Percentiles rank a stretch among this genome's conserved stretches.
Conservation (phyloP, 805 yeast genomes). For the Myxozyma nipponensis region DNA sequence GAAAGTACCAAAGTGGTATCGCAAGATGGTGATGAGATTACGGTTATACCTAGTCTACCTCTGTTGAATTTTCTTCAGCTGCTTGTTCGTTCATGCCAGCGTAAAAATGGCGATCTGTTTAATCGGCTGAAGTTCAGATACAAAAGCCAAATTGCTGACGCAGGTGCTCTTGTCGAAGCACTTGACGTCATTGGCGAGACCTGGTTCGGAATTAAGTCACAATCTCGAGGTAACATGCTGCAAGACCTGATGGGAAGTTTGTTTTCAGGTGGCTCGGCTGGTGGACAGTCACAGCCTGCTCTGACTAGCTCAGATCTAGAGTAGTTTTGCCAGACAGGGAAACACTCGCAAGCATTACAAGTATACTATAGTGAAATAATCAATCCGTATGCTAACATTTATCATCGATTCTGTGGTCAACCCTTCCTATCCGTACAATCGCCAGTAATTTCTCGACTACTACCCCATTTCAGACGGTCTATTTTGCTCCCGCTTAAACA, state of each 20-base stretch:
- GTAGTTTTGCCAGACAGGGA: too few species aligned
- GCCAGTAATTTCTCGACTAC: too few species aligned
- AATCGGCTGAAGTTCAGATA: slow-evolving; percentile 52
- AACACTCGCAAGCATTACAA: too few species aligned
- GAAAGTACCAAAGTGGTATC: slow-evolving; percentile 19
- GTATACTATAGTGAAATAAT: too few species aligned
- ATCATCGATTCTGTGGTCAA: too few species aligned
- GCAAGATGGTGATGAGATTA: slow-evolving; percentile 33
- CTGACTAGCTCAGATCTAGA: slow-evolving; percentile 3
- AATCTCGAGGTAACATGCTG: slow-evolving; percentile 52
- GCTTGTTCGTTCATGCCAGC: slow-evolving; percentile 56
- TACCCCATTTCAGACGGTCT: slow-evolving; percentile 3
- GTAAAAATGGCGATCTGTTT: slow-evolving; percentile 51
- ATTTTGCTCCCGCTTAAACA: slow-evolving; percentile 19
- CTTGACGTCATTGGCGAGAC: slow-evolving; percentile 56
- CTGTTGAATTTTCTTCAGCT: slow-evolving; percentile 68
- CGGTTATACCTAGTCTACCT: slow-evolving; percentile 43
- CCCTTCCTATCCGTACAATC: too few species aligned
- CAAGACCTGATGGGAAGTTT: slow-evolving; percentile 76
- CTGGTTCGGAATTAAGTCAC: slow-evolving; percentile 57
- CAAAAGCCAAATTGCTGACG: slow-evolving; percentile 35
- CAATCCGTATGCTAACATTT: too few species aligned
- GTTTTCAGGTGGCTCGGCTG: slow-evolving; percentile 32
- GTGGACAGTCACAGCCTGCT: not conserved
- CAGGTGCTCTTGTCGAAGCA: slow-evolving; percentile 43